Conservation (phyloP, 2,329 filamentous ascomycete genomes). For the Helotiales sp. region DNA sequence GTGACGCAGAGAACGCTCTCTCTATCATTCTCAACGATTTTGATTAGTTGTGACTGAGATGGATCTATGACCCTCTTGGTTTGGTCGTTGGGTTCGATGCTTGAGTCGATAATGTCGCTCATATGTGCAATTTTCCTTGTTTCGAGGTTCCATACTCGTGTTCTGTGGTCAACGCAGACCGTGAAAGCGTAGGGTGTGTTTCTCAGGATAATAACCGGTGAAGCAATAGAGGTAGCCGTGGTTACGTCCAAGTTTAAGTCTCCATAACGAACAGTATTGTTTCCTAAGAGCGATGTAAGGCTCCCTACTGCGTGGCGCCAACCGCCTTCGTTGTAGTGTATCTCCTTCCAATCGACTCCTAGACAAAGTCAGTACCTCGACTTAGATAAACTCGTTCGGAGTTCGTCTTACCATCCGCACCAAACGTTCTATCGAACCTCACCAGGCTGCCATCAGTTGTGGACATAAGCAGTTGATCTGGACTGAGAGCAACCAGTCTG, state of each 20-base stretch:
- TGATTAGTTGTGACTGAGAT: slow-evolving; percentile 73
- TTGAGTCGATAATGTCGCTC: slow-evolving; percentile 73
- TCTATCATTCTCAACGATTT: slow-evolving; percentile 60
- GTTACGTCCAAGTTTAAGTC: slow-evolving; percentile 66
- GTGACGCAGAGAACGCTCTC: slow-evolving; percentile 66
- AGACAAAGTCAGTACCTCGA: slow-evolving; percentile 13
- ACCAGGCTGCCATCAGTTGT: slow-evolving; percentile 78
- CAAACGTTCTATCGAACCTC: slow-evolving; percentile 62
- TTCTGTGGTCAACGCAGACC: slow-evolving; percentile 82
- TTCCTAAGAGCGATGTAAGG: slow-evolving; percentile 65
- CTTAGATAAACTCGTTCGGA: not conserved
- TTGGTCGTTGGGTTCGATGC: slow-evolving; percentile 64
- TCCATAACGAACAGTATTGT: slow-evolving; percentile 63
- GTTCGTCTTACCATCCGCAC: slow-evolving; percentile 46
- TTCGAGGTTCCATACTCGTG: slow-evolving; percentile 88
- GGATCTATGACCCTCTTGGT: slow-evolving; percentile 79
- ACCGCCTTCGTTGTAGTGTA: slow-evolving; percentile 70
- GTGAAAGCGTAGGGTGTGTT: slow-evolving; percentile 67
- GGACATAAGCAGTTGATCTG: slow-evolving; percentile 75
- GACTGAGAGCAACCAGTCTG: slow-evolving; percentile 72
- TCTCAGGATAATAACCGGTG: slow-evolving; percentile 45
- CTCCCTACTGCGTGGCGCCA: slow-evolving; percentile 69
- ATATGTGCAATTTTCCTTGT: slow-evolving; percentile 75
- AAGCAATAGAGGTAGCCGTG: slow-evolving; percentile 63
- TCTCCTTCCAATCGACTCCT: slow-evolving; percentile 62